These are phyloP conservation scores for Lasiosphaeria miniovina DNA, from an alignment of 495 filamentous ascomycete species.

Conservation along the genomic window DNA sequence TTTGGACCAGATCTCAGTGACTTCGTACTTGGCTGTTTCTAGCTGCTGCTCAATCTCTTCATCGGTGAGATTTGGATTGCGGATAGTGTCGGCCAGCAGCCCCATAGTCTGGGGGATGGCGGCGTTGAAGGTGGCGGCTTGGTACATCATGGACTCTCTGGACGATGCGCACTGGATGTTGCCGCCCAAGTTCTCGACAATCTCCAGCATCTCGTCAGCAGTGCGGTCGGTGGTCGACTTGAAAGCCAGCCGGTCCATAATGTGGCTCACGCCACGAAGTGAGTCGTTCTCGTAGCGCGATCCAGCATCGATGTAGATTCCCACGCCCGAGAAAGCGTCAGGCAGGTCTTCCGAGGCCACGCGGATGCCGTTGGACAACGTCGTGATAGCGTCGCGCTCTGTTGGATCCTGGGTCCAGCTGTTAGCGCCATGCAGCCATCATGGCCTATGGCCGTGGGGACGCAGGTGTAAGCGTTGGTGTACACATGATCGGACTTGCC, in stretches of 20 bases:
- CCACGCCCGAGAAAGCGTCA: slow-evolving; percentile 91
- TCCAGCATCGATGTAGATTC: slow-evolving; percentile 94
- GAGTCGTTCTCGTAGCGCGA: slow-evolving; percentile 89
- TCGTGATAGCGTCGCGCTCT: slow-evolving; percentile 84
- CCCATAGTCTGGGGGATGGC: slow-evolving; percentile 79
- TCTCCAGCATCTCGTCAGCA: slow-evolving; percentile 82
- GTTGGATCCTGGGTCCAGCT: slow-evolving; percentile 66
- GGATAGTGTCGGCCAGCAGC: slow-evolving; percentile 90
- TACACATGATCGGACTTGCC: no score
- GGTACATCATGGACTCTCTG: slow-evolving; percentile 96
- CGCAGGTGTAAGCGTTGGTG: no score
- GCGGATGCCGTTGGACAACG: slow-evolving; percentile 86
- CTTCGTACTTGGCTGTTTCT: slow-evolving; percentile 89
- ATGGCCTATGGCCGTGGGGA: no score
- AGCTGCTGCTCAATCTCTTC: slow-evolving; percentile 85
- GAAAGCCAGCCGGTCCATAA: slow-evolving; percentile 94
- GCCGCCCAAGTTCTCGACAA: slow-evolving; percentile 80
- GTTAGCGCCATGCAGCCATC: slow-evolving; percentile 8
- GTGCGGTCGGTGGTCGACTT: slow-evolving; percentile 78
- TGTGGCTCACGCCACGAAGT: slow-evolving; percentile 87
- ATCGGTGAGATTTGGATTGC: slow-evolving; percentile 83
- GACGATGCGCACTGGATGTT: slow-evolving; percentile 97
- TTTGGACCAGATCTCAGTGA: slow-evolving; percentile 96
- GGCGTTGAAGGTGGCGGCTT: slow-evolving; percentile 95
- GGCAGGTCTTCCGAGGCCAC: slow-evolving; percentile 95